Percentiles rank a stretch among this genome's conserved stretches.
Conservation (phyloP, 192 early-diverging fungal genomes). For the Coemansia reversa region DNA sequence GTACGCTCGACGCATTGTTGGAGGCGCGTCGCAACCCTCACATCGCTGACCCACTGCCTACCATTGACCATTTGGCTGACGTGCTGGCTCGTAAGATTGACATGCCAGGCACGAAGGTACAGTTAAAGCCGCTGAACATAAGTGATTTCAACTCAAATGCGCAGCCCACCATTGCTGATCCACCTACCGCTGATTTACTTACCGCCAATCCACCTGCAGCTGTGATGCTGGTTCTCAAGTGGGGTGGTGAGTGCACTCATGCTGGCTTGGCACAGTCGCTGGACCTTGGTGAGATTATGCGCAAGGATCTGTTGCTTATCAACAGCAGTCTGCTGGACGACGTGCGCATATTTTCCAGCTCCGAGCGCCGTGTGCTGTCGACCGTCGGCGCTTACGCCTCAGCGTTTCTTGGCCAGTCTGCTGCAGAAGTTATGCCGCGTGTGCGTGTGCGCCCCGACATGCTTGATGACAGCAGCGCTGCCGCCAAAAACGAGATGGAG, state of each 20-base stretch:
- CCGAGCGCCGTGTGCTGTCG: slow-evolving; percentile 84
- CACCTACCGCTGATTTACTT: too few species aligned
- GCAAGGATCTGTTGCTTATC: slow-evolving; percentile 88
- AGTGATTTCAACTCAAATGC: slow-evolving; percentile 36
- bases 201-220: slow-evolving; percentile 55
- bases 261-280: slow-evolving; percentile 84
- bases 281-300: slow-evolving; percentile 88
- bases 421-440: slow-evolving; percentile 31
- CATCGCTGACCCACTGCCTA: slow-evolving; percentile 35
- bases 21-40: slow-evolving; percentile 52
- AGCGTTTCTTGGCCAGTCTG: slow-evolving; percentile 53
- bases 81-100: slow-evolving; percentile 79
- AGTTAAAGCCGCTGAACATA: slow-evolving; percentile 76
- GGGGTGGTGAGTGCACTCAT: slow-evolving; percentile 97
- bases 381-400: slow-evolving; percentile 68
- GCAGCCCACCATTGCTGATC: too few species aligned
- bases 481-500: slow-evolving; percentile 94
- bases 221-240: slow-evolving; percentile 92
- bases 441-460: slow-evolving; percentile 82
- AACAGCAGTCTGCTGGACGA: slow-evolving; percentile 85
- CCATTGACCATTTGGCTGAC: slow-evolving; percentile 66
- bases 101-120: slow-evolving; percentile 89
- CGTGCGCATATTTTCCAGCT: slow-evolving; percentile 79
- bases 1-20: slow-evolving; percentile 70
- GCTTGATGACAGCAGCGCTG: slow-evolving; percentile 91